Conservation (phyloP, 371 early-diverging fungal species). For the Apophysomyces trapeziformis region DNA sequence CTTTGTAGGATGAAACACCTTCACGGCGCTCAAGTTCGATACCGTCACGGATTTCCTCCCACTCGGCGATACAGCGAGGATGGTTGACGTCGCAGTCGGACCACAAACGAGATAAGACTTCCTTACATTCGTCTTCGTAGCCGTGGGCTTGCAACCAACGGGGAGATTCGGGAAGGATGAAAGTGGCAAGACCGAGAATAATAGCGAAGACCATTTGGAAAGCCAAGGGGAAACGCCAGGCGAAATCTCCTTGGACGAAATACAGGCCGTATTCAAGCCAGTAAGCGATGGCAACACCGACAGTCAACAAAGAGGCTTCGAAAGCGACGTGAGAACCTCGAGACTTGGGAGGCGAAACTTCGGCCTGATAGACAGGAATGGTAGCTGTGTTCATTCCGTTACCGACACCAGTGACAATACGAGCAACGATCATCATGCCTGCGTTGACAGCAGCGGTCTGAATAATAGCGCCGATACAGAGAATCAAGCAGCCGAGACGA, state of each 20-base stretch:
- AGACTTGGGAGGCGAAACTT: slow-evolving; percentile 52
- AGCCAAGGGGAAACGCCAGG: slow-evolving; percentile 55
- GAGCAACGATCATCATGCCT: slow-evolving; percentile 46
- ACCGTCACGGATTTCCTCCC: slow-evolving; percentile 52
- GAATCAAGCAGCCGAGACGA: slow-evolving; percentile 38
- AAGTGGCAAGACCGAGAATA: slow-evolving; percentile 43
- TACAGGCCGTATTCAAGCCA: slow-evolving; percentile 49
- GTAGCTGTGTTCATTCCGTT: slow-evolving; percentile 54
- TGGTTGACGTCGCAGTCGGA: slow-evolving; percentile 47
- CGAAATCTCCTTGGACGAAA: slow-evolving; percentile 35
- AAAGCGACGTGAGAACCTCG: slow-evolving; percentile 47
- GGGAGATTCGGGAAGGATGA: slow-evolving; percentile 60
- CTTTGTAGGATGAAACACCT: slow-evolving; percentile 46
- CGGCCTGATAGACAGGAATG: slow-evolving; percentile 55
- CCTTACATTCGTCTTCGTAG: slow-evolving; percentile 42
- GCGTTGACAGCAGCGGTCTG: slow-evolving; percentile 39
- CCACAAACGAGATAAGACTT: slow-evolving; percentile 46
- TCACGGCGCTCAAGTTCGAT: slow-evolving; percentile 53
- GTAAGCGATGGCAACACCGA: slow-evolving; percentile 45
- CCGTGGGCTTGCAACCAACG: slow-evolving; percentile 62
- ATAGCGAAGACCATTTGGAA: slow-evolving; percentile 50
- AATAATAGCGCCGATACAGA: slow-evolving; percentile 36
- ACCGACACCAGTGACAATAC: slow-evolving; percentile 56
- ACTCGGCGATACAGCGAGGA: slow-evolving; percentile 52
- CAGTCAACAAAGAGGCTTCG: slow-evolving; percentile 37